Evolutionary conservation across 148 eudicot species (phyloP).

Genomic region (Rhododendron simsii): DNA sequence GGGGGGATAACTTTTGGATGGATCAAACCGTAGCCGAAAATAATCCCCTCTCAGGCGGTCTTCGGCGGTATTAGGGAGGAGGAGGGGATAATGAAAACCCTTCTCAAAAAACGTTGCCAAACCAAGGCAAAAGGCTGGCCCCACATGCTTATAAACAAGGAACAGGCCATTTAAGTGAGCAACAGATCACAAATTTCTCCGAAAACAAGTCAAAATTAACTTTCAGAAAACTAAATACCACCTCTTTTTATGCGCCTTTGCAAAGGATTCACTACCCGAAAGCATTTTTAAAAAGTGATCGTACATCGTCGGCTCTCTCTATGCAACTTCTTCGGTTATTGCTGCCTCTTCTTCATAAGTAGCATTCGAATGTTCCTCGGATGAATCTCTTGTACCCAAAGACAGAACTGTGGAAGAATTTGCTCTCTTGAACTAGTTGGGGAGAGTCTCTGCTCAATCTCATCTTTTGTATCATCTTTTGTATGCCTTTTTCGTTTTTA

Average conservation of each 20-base stretch:
- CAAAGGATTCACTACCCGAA: background rate
- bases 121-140: no score
- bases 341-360: background rate
- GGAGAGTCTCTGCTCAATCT: background rate
- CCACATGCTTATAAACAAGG: background rate
- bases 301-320: background rate
- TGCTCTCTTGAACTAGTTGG: background rate
- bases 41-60: no score
- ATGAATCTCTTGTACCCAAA: background rate
- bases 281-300: background rate
- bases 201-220: background rate
- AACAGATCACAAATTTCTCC: background rate
- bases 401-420: background rate
- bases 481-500: background rate
- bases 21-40: no score
- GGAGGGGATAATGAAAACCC: no score
- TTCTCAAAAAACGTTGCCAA: no score
- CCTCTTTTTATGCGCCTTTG: background rate
- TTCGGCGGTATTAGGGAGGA: no score
- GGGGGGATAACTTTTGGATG: no score
- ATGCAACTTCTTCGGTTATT: background rate
- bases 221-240: background rate
- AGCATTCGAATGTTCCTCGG: background rate
- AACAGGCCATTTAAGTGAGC: background rate
- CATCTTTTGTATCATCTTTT: no score